Conservation (phyloP, 192 early-diverging fungal genomes). For the Spizellomyces punctatus region DNA sequence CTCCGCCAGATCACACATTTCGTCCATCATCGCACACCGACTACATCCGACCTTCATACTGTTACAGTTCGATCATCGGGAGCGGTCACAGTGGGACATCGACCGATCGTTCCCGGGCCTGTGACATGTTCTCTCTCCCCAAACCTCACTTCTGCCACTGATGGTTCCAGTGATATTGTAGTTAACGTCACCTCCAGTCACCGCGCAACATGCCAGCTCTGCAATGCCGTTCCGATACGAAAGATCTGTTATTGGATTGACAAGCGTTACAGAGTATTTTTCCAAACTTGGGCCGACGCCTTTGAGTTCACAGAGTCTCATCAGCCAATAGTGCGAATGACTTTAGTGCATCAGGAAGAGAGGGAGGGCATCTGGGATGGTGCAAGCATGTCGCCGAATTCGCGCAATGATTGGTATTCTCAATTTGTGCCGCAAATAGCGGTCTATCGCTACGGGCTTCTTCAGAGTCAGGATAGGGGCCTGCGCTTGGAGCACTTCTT, state of each 20-base stretch:
- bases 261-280: constrained; percentile 29
- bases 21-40: constrained; percentile 1
- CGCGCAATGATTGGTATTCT: neutral
- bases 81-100: neutral
- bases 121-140: neutral
- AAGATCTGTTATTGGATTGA: constrained; percentile 23
- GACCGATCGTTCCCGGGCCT: neutral
- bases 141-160: neutral
- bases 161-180: neutral
- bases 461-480: neutral
- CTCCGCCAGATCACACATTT: neutral
- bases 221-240: neutral
- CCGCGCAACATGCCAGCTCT: constrained; percentile 11
- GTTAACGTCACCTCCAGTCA: neutral
- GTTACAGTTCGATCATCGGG: constrained; percentile 4
- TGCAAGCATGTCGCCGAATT: neutral
- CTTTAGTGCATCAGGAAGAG: constrained; percentile 12
- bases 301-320: constrained; percentile 6
- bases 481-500: constrained; percentile 21
- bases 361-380: neutral
- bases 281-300: constrained; percentile 13
- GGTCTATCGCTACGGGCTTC: constrained; percentile 19
- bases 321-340: neutral
- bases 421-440: neutral
- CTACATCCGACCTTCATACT: neutral